Evolutionary conservation across 352 stramenopile species (phyloP), one percentile per base, ranked within the genome.

Genomic region (Phytophthora litchii): DNA sequence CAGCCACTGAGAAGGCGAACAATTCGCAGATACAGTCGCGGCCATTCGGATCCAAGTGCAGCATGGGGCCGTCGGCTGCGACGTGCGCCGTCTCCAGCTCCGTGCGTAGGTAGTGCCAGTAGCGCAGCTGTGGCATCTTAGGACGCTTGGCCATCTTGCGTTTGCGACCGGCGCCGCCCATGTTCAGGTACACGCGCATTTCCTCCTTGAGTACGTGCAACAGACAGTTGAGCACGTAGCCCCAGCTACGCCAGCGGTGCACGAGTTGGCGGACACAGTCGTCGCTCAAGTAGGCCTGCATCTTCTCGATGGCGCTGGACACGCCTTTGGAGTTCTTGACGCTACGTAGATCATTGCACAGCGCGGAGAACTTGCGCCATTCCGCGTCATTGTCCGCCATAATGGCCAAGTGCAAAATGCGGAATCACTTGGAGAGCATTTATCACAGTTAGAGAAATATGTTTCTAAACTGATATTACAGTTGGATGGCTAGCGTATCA

Each of bases 21-120:
- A 92, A 60, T 45, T 88, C 70, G 9, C 59, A 45, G 4, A 93
- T 53, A 41, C 71, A 86, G 7, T 88, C 77, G 25, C 82, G 70
- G 16, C 86, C 83, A 34, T 92, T 94, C 11, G 72, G 61, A 37
- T 94, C 86, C 40, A 93, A 59, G 51, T 94, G 86, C 13, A 94
- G 56, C 31, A 80, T 42, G 0, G 72, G 74, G 7, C 80, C 81
- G 1, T 72, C 76, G 12, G 76, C 75, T 11, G 64, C 32, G 7
- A 70, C 60, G 52, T 94, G 80, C 12, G 75, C 70, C 44, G 70
- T 74, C 29, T 76, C 80, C 29, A 92, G 75, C 40, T 91, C 72
- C 34, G 75, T 81, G 16, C 74, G 76, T 41, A 92, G 48, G 37
- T 85, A 88, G 25, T 65, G 46, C 83, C 83, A 92, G 48, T 83